phyloP scores from a whole-genome alignment of 2,329 filamentous ascomycete species.

The Nectriaceae sp. region DNA sequence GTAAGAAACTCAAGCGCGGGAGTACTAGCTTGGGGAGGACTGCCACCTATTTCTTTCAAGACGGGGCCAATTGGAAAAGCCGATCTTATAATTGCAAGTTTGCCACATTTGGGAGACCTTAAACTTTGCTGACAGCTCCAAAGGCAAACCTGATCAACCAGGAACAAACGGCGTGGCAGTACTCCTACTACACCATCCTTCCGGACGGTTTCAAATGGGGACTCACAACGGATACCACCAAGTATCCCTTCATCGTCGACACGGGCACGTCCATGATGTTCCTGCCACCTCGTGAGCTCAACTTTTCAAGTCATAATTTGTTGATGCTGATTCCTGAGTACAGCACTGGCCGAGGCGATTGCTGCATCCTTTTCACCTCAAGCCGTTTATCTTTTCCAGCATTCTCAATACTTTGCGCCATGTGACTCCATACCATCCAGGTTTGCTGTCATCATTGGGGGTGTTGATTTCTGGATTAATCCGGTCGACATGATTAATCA shows the following conservation, averaged over 20 bases:
- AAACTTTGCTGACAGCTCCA: conserved; percentile 1
- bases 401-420: conserved; percentile 49
- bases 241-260: conserved; percentile 53
- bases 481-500: conserved; percentile 50
- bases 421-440: conserved; percentile 49
- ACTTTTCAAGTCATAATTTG: too few relatives aligned
- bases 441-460: conserved; percentile 47
- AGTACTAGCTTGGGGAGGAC: conserved; percentile 48
- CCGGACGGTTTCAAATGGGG: conserved; percentile 50
- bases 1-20: conserved; percentile 48
- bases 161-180: conserved; percentile 42
- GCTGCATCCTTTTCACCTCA: conserved; percentile 48
- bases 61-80: conserved; percentile 34
- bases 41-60: conserved; percentile 40
- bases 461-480: conserved; percentile 48
- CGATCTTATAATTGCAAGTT: conserved; percentile 48
- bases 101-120: background rate
- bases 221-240: conserved; percentile 41
- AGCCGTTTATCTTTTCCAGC: conserved; percentile 48
- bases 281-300: conserved; percentile 47
- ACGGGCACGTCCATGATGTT: conserved; percentile 54
- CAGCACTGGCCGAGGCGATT: conserved; percentile 50
- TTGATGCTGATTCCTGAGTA: conserved; percentile 2
- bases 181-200: conserved; percentile 56
- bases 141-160: conserved; percentile 47